Base-by-base conservation (phyloP, 2,329 filamentous ascomycete genomes). In the Neospermospora avenae region DNA sequence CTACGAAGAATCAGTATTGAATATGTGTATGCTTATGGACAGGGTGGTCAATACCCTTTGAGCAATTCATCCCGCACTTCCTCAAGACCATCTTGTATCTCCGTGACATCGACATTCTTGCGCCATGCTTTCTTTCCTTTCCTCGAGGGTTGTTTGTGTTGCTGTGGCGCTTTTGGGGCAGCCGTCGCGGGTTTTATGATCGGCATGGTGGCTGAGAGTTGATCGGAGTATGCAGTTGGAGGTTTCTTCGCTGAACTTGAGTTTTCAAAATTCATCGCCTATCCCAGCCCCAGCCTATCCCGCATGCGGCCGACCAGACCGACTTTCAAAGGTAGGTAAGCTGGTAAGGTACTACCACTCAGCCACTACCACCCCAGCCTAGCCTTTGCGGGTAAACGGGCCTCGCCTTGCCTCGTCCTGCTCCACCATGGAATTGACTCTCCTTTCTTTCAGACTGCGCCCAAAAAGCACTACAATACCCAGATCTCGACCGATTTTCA, bases 101-200 rank as follows among this genome's bases (percentile, higher is more conserved):
- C 88, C 28, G 90, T 88, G 63, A 98, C 84, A 76, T 99, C 91
- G 75, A 99, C 91, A 77, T 99, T 96, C 76, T 98, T 99, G 72
- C 95, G 85, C 95, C 95, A 99, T 34, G 95, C 93, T 79, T 96
- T 98, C 78, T 98, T 98, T 70, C 96, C 95, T 75, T 99, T 99
- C 73, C 95, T 84, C 4, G 93, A 98, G 25, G 92, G 85, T 75
- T 99, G 95, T 65, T 85, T 92, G 77, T 88, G 86, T 67, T 96
- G 91, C 64, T 87, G 85, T 11, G 92, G 93, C 18, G 90, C 88
- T 37, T 81, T 76, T 13, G 77, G 75, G 37, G 81, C 76, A 61
- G 77, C 81, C 42, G 78, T 60, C 22, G 64, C 67, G 49, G 67
- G 66, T 54, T 69, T 72, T 18, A 72, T 61, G 42, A 74, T 67